Percentiles rank a stretch among this genome's conserved stretches.
phyloP scores from a whole-genome alignment of 192 early-diverging fungal genomes.

The Linnemannia zychae region DNA sequence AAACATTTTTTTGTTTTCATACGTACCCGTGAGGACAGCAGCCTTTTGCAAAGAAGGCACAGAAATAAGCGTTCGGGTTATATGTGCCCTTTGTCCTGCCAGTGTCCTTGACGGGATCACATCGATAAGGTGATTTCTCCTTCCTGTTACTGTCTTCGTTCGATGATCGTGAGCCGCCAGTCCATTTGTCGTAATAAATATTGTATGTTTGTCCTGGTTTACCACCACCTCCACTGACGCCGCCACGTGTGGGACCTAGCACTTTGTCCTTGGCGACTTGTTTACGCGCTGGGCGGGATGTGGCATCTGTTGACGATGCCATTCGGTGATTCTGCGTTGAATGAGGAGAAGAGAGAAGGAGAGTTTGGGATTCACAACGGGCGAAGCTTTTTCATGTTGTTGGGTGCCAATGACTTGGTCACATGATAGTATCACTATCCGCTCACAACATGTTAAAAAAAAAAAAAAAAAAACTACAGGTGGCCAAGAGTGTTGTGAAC shows the following conservation, averaged over 20 bases:
- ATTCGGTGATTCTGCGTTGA: neutral
- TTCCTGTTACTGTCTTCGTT: constrained; percentile 11
- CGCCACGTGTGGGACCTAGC: constrained; percentile 13
- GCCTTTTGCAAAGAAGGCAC: constrained; percentile 87
- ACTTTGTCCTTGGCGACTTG: constrained; percentile 43
- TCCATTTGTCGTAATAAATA: constrained; percentile 59
- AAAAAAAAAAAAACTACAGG: neutral
- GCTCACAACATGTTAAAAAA: neutral
- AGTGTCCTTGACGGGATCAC: constrained; percentile 73
- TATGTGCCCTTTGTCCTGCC: constrained; percentile 77
- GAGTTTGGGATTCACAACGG: neutral
- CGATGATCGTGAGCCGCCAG: constrained; percentile 21
- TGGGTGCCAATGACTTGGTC: neutral
- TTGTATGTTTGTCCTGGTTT: constrained; percentile 56
- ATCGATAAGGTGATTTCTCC: constrained; percentile 72
- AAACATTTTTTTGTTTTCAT: neutral
- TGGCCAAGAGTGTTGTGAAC: neutral
- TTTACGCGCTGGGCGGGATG: constrained; percentile 39
- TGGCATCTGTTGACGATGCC: constrained; percentile 8
- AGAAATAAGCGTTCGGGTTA: constrained; percentile 77
- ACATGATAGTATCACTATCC: neutral
- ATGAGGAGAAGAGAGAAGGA: neutral
- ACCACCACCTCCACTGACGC: neutral
- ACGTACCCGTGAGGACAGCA: constrained; percentile 80
- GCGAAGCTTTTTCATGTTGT: neutral